Base-by-base conservation (phyloP, 1,139 yeast genomes). In the Kodamaea suecica region DNA sequence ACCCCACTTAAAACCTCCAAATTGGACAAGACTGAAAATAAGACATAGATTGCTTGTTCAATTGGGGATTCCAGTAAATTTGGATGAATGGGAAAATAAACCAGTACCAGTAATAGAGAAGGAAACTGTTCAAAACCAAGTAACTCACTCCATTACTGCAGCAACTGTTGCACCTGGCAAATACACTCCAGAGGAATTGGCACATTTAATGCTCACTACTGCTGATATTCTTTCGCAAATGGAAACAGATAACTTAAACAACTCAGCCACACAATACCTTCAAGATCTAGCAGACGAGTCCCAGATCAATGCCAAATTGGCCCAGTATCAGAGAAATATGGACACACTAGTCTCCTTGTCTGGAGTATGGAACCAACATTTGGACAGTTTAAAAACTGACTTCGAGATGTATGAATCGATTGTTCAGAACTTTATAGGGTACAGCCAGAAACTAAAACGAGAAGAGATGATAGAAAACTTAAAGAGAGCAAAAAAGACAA, bases 371-470 rank as follows among this genome's bases (percentile, higher is more conserved):
- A 66, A 62, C 26, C 55, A 66, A 38, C 67, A 70, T 47, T 57
- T 63, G 36, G 50, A 55, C 32, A 70, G 61, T 21, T 63, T 70
- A 10, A 61, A 63, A 39, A 68, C 66, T 35, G 82, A 80, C 48
- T 76, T 78, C 45, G 77, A 75, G 35, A 76, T 82, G 10, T 80
- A 78, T 49, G 88, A 82, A 49, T 67, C 78, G 4, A 86, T 82
- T 43, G 84, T 82, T 24, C 87, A 81, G 53, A 79, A 78, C 44
- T 61, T 80, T 43, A 80, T 81, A 24, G 90, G 84, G 14, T 80
- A 81, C 53, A 79, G 84, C 21, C 88, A 82, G 49, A 70, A 71
- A 44, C 47, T 73, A 28, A 65, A 71, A 43, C 56, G 80, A 37
- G 73, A 74, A 33, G 78, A 75, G 48, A 58, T 73, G 16, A 49